phyloP scores from a whole-genome alignment of 495 filamentous ascomycete species.

The Pyronema domesticum region DNA sequence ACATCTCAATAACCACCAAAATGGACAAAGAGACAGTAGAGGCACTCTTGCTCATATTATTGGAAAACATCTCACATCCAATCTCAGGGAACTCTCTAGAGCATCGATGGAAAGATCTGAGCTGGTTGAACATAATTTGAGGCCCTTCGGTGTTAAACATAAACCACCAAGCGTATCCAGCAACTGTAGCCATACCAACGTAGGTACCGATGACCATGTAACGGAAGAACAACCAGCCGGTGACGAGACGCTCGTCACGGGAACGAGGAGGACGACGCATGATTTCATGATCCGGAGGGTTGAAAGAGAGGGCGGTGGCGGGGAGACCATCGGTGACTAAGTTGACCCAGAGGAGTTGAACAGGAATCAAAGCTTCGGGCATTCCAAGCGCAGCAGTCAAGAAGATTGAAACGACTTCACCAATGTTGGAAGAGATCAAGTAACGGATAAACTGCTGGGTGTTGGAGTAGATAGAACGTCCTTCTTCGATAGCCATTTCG shows the following conservation, averaged over 20 bases:
- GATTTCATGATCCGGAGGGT: conserved; percentile 90
- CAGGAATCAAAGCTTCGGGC: conserved; percentile 94
- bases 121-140: conserved; percentile 78
- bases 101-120: conserved; percentile 91
- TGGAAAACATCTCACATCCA: conserved; percentile 84
- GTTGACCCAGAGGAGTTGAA: conserved; percentile 98
- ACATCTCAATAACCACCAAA: conserved; percentile 97
- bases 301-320: conserved; percentile 92
- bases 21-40: conserved; percentile 87
- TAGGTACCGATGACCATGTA: conserved; percentile 94
- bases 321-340: conserved; percentile 95
- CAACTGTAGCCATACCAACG: conserved; percentile 86
- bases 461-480: conserved; percentile 97
- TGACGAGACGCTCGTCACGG: conserved; percentile 78
- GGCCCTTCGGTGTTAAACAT: conserved; percentile 87
- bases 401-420: conserved; percentile 99
- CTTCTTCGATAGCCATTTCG: conserved; percentile 87
- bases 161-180: conserved; percentile 99
- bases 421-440: conserved; percentile 96
- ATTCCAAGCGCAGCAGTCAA: conserved; percentile 90
- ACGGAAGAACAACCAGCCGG: conserved; percentile 92
- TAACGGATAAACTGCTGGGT: conserved; percentile 99
- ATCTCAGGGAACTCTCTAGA: conserved; percentile 70
- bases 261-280: conserved; percentile 83
- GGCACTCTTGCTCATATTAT: conserved; percentile 75